A percentile compares a stretch with the other conserved stretches of the same genome.
phyloP scores from a whole-genome alignment of 768 basidiomycete genomes.

The Lentinula raphanica region DNA sequence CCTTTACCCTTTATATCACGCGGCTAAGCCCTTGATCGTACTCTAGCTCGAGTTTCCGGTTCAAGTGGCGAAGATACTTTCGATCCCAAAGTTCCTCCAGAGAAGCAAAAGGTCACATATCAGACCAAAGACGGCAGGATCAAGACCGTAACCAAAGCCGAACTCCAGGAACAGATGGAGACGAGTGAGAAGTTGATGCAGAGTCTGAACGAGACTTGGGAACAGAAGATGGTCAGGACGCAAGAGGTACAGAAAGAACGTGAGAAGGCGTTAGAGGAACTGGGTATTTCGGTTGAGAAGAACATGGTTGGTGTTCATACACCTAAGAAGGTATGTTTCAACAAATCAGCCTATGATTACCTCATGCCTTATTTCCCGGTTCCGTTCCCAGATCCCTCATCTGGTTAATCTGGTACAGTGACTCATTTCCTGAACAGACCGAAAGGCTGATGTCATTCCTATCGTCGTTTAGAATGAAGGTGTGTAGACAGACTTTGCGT shows the following conservation, averaged over 20 bases:
- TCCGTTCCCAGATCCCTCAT: conserved; percentile 71
- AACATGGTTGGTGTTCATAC: conserved; percentile 95
- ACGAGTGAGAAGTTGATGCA: conserved; percentile 94
- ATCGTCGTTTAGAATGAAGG: conserved; percentile 59
- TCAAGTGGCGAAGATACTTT: conserved; percentile 66
- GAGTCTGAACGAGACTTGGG: conserved; percentile 92
- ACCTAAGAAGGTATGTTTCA: conserved; percentile 72
- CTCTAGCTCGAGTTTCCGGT: conserved; percentile 69
- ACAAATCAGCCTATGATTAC: neutral
- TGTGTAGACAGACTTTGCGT: conserved; percentile 20
- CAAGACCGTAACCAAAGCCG: conserved; percentile 95
- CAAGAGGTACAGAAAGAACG: conserved; percentile 95
- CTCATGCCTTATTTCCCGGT: neutral
- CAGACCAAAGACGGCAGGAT: conserved; percentile 89
- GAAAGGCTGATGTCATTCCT: neutral
- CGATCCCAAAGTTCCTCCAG: conserved; percentile 85
- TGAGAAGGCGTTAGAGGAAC: conserved; percentile 94
- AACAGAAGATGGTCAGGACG: conserved; percentile 86
- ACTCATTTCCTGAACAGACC: conserved; percentile 3
- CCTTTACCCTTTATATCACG: neutral
- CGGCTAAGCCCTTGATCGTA: neutral
- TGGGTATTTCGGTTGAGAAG: conserved; percentile 97
- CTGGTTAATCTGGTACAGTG: conserved; percentile 82
- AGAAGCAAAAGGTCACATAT: conserved; percentile 94
- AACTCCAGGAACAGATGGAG: conserved; percentile 95